Percentiles rank a stretch among this genome's conserved stretches.
phyloP scores from a whole-genome alignment of 1,139 yeast species.

The Lodderomyces theae region DNA sequence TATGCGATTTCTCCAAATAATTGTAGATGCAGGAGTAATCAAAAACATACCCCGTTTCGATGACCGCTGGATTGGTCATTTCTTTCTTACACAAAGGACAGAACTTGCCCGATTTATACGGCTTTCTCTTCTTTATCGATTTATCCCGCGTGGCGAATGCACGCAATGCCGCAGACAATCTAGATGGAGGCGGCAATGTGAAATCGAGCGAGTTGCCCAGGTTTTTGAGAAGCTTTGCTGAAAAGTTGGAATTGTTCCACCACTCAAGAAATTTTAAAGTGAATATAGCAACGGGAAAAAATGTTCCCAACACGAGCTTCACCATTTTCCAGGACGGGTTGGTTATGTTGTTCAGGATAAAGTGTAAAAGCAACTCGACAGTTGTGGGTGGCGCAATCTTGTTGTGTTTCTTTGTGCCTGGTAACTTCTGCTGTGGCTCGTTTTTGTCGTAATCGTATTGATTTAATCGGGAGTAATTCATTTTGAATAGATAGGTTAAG shows the following conservation, averaged over 20 bases:
- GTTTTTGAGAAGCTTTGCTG: constrained; percentile 56
- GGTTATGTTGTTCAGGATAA: constrained; percentile 30
- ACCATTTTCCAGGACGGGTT: constrained; percentile 41
- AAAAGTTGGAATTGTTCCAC: constrained; percentile 86
- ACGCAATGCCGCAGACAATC: constrained; percentile 20
- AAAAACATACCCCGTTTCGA: constrained; percentile 89
- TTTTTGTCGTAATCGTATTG: constrained; percentile 58
- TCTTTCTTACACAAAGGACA: constrained; percentile 75
- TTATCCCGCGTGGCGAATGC: constrained; percentile 1
- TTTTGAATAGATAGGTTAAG: constrained; percentile 58
- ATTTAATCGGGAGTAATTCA: constrained; percentile 69
- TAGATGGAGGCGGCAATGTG: constrained; percentile 55
- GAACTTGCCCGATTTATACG: constrained; percentile 30
- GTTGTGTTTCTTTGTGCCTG: constrained; percentile 19
- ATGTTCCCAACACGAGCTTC: constrained; percentile 45
- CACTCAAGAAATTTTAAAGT: constrained; percentile 85
- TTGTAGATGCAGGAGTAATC: constrained; percentile 85
- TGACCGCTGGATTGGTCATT: constrained; percentile 76
- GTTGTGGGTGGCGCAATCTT: constrained; percentile 52
- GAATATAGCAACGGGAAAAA: constrained; percentile 84
- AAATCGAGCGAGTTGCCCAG: constrained; percentile 49
- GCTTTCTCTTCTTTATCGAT: constrained; percentile 10
- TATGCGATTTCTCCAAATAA: constrained; percentile 51
- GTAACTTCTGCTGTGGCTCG: constrained; percentile 45
- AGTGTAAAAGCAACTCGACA: constrained; percentile 40